Evolutionary conservation across 352 stramenopile species (phyloP).

Genomic region (Thraustochytrium striatum): DNA sequence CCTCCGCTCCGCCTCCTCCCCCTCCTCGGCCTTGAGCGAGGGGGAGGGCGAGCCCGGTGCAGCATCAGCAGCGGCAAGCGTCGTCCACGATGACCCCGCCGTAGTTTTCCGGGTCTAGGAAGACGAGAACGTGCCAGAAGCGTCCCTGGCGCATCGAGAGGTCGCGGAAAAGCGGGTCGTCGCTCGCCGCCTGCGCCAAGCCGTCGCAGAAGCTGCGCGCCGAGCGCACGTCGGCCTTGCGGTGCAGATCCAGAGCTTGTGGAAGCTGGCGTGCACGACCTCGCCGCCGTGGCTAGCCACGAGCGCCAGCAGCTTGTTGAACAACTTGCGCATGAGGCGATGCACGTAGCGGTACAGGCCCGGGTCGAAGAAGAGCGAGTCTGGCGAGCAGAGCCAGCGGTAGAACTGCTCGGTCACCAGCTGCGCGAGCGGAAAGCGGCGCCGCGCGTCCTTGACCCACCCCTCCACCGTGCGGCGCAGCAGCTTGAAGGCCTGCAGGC

Average conservation of each 20-base stretch:
- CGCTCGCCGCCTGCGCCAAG: constrained; percentile 47
- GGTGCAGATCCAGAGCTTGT: constrained; percentile 74
- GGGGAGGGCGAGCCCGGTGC: no score
- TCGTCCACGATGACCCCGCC: constrained; percentile 24
- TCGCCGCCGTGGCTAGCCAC: constrained; percentile 85
- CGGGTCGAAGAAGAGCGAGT: constrained; percentile 87
- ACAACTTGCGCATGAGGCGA: constrained; percentile 76
- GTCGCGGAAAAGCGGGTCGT: constrained; percentile 49
- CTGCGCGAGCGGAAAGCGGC: constrained; percentile 87
- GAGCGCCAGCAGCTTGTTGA: constrained; percentile 83
- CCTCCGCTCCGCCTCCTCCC: no score
- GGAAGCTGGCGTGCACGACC: constrained; percentile 84
- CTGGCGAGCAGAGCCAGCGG: constrained; percentile 82
- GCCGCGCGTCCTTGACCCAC: constrained; percentile 86
- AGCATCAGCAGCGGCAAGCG: no score
- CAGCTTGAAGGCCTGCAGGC: constrained; percentile 81
- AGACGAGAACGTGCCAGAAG: constrained; percentile 48
- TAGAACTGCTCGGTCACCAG: constrained; percentile 96
- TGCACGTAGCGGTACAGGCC: constrained; percentile 87
- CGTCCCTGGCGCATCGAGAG: constrained; percentile 18
- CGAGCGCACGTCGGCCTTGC: constrained; percentile 57
- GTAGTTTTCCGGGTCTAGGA: constrained; percentile 52
- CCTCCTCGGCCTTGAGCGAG: no score
- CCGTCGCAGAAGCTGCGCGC: constrained; percentile 28
- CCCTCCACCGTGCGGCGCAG: constrained; percentile 82